Evolutionary conservation across 768 basidiomycete genomes (phyloP), one percentile per base, ranked within the genome.

Genomic region (Thelephora ganbajun): DNA sequence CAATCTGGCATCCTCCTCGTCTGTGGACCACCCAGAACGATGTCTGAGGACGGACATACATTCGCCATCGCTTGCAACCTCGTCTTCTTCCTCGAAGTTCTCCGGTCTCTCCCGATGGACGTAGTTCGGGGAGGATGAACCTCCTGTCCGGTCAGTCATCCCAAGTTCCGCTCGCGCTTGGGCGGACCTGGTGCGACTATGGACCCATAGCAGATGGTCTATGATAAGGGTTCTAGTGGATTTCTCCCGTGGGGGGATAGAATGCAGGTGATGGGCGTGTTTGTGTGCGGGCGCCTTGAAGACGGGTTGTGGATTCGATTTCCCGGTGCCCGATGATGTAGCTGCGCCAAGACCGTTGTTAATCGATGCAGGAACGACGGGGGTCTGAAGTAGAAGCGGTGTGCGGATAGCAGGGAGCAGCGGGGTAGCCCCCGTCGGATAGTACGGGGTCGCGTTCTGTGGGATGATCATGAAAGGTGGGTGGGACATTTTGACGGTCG

Each of bases 131-230:
- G 79, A 73, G 1, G 72, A 68, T 3, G 77, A 70, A 1, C 82
- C 84, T 5, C 83, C 83, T 0, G 84, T 79, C 49, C 77, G 80
- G 62, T 86, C 84, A 6, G 81, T 80, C 85, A 89, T 88, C 33
- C 83, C 84, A 11, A 91, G 73, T 61, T 89, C 87, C 46, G 85
- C 84, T 26, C 86, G 75, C 3, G 83, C 86, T 61, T 91, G 88
- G 6, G 81, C 79, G 53, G 87, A 85, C 49, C 88, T 74, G 12
- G 86, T 86, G 52, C 80, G 70, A 11, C 73, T 79, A 62, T 90
- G 88, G 6, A 81, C 82, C 84, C 83, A 90, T 44, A 89, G 67
- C 72, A 88, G 78, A 62, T 90, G 83, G 62, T 91, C 88, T 48
- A 91, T 77, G 55, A 90, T 91, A 48, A 90, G 69, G 9, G 86